A percentile compares a stretch with the other conserved stretches of the same genome.
Evolutionary conservation across 768 basidiomycete genomes (phyloP).

Genomic region (Collybiopsis luxurians): DNA sequence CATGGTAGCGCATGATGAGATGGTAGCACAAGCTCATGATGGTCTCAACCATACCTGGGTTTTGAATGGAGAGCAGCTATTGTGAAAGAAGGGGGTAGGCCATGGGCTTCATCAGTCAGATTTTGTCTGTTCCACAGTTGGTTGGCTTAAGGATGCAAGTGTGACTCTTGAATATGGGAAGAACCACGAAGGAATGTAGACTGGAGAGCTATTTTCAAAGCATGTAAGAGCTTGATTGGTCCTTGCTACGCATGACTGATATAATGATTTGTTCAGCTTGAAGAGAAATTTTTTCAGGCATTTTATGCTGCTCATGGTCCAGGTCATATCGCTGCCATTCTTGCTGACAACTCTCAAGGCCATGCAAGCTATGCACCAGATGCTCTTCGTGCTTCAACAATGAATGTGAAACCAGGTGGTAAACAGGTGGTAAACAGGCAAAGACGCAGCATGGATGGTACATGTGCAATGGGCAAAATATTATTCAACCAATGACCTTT

Average conservation of each 20-base stretch:
- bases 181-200: conserved; percentile 28
- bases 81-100: conserved; percentile 29
- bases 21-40: conserved; percentile 39
- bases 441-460: too few relatives aligned
- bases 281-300: conserved; percentile 18
- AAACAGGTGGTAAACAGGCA: conserved; percentile 1
- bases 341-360: conserved; percentile 24
- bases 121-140: conserved; percentile 30
- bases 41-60: conserved; percentile 16
- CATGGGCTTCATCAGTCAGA: conserved; percentile 30
- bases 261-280: conserved; percentile 28
- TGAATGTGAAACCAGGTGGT: conserved; percentile 25
- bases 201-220: conserved; percentile 24
- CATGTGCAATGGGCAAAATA: too few relatives aligned
- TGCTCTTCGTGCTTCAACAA: conserved; percentile 15
- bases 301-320: conserved; percentile 12
- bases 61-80: conserved; percentile 15
- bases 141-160: conserved; percentile 24
- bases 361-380: conserved; percentile 22
- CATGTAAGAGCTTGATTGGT: conserved; percentile 24
- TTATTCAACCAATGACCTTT: too few relatives aligned
- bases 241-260: not conserved
- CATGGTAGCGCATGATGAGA: conserved; percentile 32
- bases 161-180: conserved; percentile 34
- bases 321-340: conserved; percentile 11